Percentiles rank a stretch among this genome's conserved stretches.
These are phyloP conservation scores for Dipteronia dyeriana DNA, from an alignment of 345 rosid species.

Conservation along the genomic window DNA sequence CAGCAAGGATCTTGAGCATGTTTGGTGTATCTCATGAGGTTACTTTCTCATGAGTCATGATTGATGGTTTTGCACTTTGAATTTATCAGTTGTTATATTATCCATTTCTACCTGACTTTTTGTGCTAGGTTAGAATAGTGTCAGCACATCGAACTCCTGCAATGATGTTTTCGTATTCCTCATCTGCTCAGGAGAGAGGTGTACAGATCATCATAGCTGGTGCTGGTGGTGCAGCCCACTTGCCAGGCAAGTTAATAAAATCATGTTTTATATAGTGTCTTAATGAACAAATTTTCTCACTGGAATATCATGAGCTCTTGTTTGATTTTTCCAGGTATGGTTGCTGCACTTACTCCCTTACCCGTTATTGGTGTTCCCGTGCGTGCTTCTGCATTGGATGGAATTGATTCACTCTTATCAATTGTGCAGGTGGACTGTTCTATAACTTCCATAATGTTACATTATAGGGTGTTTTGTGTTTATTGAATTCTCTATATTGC, in stretches of 20 bases:
- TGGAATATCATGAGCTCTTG: not conserved
- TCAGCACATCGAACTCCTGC: conserved; percentile 97
- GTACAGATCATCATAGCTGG: conserved; percentile 88
- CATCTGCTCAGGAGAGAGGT: conserved; percentile 66
- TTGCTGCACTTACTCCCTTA: conserved; percentile 87
- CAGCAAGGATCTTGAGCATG: conserved; percentile 62
- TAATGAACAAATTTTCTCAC: not conserved
- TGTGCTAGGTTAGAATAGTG: conserved; percentile 64
- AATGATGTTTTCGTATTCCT: conserved; percentile 83
- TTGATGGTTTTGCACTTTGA: not conserved
- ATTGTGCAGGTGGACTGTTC: conserved; percentile 75
- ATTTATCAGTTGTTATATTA: not conserved
- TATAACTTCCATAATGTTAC: not conserved
- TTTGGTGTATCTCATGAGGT: conserved; percentile 86
- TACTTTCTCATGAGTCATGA: not conserved
- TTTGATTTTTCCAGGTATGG: conserved; percentile 66
- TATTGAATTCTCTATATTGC: too few relatives aligned
- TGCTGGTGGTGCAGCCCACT: conserved; percentile 99
- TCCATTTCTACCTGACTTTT: conserved; percentile 1
- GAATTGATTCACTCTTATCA: conserved; percentile 90
- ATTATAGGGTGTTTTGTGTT: not conserved
- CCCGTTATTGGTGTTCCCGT: conserved; percentile 95
- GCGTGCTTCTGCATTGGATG: conserved; percentile 80
- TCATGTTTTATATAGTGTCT: not conserved
- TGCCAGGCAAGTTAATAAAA: conserved; percentile 63